These are phyloP conservation scores for Ceratocystis harringtonii DNA, from an alignment of 2,329 filamentous ascomycete genomes.

Conservation along the genomic window DNA sequence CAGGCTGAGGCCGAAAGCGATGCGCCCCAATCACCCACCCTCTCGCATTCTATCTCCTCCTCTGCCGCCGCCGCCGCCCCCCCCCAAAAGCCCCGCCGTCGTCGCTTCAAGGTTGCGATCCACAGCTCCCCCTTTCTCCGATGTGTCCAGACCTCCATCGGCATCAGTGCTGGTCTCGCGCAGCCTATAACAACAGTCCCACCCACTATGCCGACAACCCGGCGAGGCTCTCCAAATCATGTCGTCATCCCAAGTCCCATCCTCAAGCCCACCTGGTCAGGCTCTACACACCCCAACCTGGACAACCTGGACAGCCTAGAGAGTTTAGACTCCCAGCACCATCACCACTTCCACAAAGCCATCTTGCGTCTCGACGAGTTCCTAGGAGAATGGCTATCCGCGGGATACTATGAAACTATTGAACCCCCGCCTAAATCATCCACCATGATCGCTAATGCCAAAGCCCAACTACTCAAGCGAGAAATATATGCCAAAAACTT, in stretches of 20 bases:
- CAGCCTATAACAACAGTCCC: slow-evolving; percentile 35
- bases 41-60: slow-evolving; percentile 10
- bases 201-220: slow-evolving; percentile 17
- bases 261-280: slow-evolving; percentile 16
- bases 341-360: slow-evolving; percentile 35
- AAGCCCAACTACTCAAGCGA: slow-evolving; percentile 66
- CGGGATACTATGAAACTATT: slow-evolving; percentile 85
- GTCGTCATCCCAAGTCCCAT: slow-evolving; percentile 16
- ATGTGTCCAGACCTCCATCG: slow-evolving; percentile 53
- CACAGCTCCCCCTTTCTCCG: slow-evolving; percentile 89
- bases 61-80: slow-evolving; percentile 13
- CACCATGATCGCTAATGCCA: slow-evolving; percentile 78
- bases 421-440: slow-evolving; percentile 73
- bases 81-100: slow-evolving; percentile 25
- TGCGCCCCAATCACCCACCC: slow-evolving; percentile 18
- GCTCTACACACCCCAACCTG: neutral
- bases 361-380: slow-evolving; percentile 78
- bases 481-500: slow-evolving; percentile 48
- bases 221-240: slow-evolving; percentile 5
- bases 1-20: slow-evolving; percentile 35
- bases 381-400: slow-evolving; percentile 86
- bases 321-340: slow-evolving; percentile 11
- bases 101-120: slow-evolving; percentile 63
- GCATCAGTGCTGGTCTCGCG: slow-evolving; percentile 48
- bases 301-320: neutral